Evolutionary conservation across 305 asterid genomes (phyloP).

Genomic region (Fraxinus albicans): DNA sequence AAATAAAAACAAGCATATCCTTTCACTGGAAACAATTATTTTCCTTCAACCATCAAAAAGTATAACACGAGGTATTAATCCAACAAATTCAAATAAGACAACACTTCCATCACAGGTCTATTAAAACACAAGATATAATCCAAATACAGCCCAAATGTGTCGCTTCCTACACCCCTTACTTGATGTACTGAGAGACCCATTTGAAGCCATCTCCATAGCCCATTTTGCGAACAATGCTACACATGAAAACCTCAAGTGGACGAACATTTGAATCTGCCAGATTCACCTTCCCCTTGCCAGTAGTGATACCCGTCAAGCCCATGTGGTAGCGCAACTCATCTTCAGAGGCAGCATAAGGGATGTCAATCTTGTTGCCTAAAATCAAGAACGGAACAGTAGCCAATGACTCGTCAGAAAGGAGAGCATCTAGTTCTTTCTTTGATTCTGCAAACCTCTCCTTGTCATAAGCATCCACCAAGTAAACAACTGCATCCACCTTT

Average conservation of each 20-base stretch:
- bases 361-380: slow-evolving; percentile 58
- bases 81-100: too few relatives aligned
- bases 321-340: slow-evolving; percentile 50
- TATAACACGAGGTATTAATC: too few relatives aligned
- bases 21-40: too few relatives aligned
- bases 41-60: too few relatives aligned
- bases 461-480: slow-evolving; percentile 52
- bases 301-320: slow-evolving; percentile 50
- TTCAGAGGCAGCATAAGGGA: slow-evolving; percentile 58
- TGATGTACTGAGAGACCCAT: slow-evolving; percentile 58
- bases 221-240: slow-evolving; percentile 59
- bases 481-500: slow-evolving; percentile 55
- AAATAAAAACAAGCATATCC: too few relatives aligned
- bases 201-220: slow-evolving; percentile 65
- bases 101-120: too few relatives aligned
- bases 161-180: slow-evolving; percentile 15
- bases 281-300: slow-evolving; percentile 59
- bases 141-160: too few relatives aligned
- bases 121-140: too few relatives aligned
- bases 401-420: slow-evolving; percentile 48
- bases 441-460: slow-evolving; percentile 54
- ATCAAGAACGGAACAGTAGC: slow-evolving; percentile 49
- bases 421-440: slow-evolving; percentile 52
- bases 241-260: slow-evolving; percentile 58
- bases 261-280: slow-evolving; percentile 45